Base-by-base conservation (phyloP, 371 early-diverging fungal species). In the Mucor circinelloides region DNA sequence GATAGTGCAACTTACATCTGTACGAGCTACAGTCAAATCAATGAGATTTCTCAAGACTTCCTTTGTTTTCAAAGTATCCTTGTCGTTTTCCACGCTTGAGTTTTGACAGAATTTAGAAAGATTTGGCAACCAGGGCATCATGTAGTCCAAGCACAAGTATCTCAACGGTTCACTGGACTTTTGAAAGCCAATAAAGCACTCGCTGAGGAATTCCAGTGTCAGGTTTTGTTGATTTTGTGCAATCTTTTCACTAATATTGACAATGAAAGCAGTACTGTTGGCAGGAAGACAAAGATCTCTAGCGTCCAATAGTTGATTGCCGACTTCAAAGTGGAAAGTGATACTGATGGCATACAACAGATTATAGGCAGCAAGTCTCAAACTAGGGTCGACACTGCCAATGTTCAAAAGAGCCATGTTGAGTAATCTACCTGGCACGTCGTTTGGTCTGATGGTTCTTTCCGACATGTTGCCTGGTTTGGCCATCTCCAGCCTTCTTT, bases 341-440 rank as follows among this genome's bases (percentile, higher is more conserved):
- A 86, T 82, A 42, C 91, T 88, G 0, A 96, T 78, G 4, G 95
- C 89, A 65, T 90, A 91, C 27, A 97, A 80, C 70, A 97, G 78
- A 70, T 95, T 94, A 75, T 97, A 97, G 0, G 95, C 91, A 34
- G 96, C 91, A 40, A 93, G 76, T 17, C 97, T 81, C 31, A 97
- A 76, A 40, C 84, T 87, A 5, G 94, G 86, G 68, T 95, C 95
- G 17, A 89, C 90, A 50, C 93, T 92, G 0, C 94, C 94, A 40
- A 94, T 83, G 69, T 95, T 96, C 32, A 95, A 78, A 63, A 97
- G 72, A 10, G 96, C 94, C 89, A 97, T 95, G 67, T 95, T 96
- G 23, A 97, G 84, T 40, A 97, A 70, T 36, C 94, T 91, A 15
- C 96, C 98, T 0, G 97, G 95, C 2, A 96, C 95, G 82, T 96